These are phyloP conservation scores for Russula abietina DNA, from an alignment of 768 basidiomycete species.

Conservation along the genomic window DNA sequence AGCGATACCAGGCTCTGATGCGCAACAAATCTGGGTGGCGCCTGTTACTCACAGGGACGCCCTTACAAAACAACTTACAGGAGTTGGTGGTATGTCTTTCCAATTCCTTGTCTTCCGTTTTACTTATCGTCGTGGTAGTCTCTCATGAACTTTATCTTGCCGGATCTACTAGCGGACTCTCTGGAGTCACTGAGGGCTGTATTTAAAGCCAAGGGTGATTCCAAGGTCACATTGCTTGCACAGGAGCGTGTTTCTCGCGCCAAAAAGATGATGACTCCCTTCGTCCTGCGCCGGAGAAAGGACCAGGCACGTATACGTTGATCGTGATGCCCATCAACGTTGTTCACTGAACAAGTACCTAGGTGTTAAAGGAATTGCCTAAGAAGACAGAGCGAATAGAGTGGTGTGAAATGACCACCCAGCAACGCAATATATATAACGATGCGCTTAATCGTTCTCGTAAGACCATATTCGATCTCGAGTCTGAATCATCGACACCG, in stretches of 20 bases:
- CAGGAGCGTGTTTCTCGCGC: constrained; percentile 91
- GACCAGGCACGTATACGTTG: constrained; percentile 56
- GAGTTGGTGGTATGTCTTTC: constrained; percentile 71
- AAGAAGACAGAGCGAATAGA: constrained; percentile 89
- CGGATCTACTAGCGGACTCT: constrained; percentile 75
- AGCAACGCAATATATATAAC: constrained; percentile 78
- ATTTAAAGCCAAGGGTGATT: constrained; percentile 95
- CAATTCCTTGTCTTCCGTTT: neutral
- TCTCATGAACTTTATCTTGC: constrained; percentile 95
- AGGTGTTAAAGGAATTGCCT: constrained; percentile 92
- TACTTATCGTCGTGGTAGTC: constrained; percentile 48
- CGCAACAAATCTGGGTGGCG: constrained; percentile 86
- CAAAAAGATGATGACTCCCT: constrained; percentile 99
- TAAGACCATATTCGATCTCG: constrained; percentile 62
- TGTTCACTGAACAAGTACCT: neutral
- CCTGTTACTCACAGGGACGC: constrained; percentile 90
- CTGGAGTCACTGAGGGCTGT: constrained; percentile 82
- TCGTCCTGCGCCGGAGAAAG: constrained; percentile 94
- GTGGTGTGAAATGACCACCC: constrained; percentile 87
- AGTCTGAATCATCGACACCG: constrained; percentile 28
- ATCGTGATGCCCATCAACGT: neutral
- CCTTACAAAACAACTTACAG: constrained; percentile 86
- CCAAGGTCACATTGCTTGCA: constrained; percentile 80
- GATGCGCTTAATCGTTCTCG: constrained; percentile 81
- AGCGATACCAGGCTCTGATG: constrained; percentile 85